phyloP scores from a whole-genome alignment of 805 yeast species.

The Cyberlindnera mississippiensis region DNA sequence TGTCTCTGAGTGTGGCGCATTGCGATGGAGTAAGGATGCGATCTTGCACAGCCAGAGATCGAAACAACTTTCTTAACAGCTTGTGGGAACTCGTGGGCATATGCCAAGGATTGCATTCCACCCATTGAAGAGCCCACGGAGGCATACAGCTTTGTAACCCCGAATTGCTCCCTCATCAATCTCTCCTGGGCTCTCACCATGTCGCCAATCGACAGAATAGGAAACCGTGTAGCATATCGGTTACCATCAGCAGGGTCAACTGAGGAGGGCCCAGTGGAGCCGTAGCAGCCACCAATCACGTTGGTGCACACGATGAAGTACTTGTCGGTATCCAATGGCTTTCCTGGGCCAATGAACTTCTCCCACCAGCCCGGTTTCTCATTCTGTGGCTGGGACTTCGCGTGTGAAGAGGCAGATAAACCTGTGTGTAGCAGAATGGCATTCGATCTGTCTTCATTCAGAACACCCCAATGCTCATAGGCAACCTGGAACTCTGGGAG shows the following conservation, averaged over 20 bases:
- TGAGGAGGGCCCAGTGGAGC: constrained; percentile 90
- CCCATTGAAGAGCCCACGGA: constrained; percentile 93
- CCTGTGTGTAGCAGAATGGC: constrained; percentile 87
- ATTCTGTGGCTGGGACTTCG: constrained; percentile 71
- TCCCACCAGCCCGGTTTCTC: constrained; percentile 93
- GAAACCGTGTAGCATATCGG: constrained; percentile 83
- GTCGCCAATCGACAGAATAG: constrained; percentile 79
- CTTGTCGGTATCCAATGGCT: constrained; percentile 72
- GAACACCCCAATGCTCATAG: constrained; percentile 86
- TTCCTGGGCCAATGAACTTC: constrained; percentile 80
- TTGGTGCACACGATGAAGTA: constrained; percentile 86
- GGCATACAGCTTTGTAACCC: constrained; percentile 64
- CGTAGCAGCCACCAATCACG: constrained; percentile 92
- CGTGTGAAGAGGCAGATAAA: constrained; percentile 90
- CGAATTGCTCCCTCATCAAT: constrained; percentile 57
- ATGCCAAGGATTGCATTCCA: constrained; percentile 96
- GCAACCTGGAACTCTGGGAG: constrained; percentile 78
- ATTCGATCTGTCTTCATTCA: constrained; percentile 61
- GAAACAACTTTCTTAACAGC: constrained; percentile 68
- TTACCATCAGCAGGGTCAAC: constrained; percentile 62
- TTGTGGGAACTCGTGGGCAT: constrained; percentile 78
- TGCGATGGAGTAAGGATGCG: constrained; percentile 92
- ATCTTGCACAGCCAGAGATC: constrained; percentile 90
- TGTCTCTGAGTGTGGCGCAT: constrained; percentile 91
- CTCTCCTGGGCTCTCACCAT: constrained; percentile 88